Conservation (phyloP, 139 green algal genomes). For the Mesotaenium endlicherianum region DNA sequence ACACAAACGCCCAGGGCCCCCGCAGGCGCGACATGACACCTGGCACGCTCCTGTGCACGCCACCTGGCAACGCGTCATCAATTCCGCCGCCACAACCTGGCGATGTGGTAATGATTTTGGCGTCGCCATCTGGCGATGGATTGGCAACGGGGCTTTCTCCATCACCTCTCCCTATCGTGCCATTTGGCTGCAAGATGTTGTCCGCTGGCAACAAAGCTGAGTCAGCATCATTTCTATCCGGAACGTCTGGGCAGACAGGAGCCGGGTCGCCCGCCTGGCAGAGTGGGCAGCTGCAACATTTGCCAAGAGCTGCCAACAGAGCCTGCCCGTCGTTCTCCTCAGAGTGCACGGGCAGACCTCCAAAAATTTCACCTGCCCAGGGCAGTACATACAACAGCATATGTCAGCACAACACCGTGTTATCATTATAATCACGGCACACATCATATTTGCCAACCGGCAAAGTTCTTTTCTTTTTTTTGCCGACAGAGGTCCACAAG, state of each 20-base stretch:
- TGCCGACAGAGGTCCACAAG: too few species aligned
- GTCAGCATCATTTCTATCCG: background rate
- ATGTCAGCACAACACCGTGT: too few species aligned
- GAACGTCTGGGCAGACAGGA: background rate
- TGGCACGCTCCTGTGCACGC: background rate
- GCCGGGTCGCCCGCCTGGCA: background rate
- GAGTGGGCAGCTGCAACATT: background rate
- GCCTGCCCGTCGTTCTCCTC: constrained; percentile 19
- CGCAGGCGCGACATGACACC: constrained; percentile 18
- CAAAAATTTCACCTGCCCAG: constrained; percentile 42
- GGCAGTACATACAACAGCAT: constrained; percentile 16
- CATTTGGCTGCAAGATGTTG: background rate
- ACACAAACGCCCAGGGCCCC: constrained; percentile 79
- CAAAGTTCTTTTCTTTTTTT: too few species aligned
- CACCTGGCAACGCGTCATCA: background rate
- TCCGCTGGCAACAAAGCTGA: background rate
- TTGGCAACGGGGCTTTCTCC: background rate
- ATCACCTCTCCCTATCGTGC: background rate
- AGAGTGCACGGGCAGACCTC: constrained; percentile 21
- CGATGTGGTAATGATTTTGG: too few species aligned
- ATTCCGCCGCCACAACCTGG: background rate
- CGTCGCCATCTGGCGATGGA: too few species aligned
- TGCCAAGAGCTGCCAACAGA: constrained; percentile 13
- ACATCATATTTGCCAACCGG: too few species aligned
- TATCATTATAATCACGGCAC: too few species aligned